Evolutionary conservation across 805 yeast species (phyloP).

Genomic region (Ogataea methylovora): DNA sequence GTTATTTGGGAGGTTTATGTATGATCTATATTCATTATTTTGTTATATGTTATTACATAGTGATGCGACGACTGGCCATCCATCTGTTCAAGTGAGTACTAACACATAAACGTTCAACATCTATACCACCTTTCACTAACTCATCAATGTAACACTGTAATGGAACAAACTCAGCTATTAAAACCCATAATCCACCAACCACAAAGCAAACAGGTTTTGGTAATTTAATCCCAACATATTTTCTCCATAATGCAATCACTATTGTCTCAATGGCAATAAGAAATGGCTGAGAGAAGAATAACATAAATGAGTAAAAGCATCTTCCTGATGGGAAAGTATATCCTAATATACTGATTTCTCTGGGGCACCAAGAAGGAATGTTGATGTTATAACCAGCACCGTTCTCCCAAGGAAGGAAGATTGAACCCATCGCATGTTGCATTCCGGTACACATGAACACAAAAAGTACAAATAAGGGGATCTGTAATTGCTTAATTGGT

Average conservation of each 20-base stretch:
- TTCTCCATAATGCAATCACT: neutral
- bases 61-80: too few species aligned
- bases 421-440: conserved; percentile 10
- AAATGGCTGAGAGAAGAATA: conserved; percentile 11
- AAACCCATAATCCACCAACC: conserved; percentile 10
- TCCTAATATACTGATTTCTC: neutral
- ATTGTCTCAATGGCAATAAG: conserved; percentile 6
- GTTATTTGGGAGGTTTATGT: too few species aligned
- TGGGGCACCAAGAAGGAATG: conserved; percentile 6
- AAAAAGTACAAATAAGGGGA: conserved; percentile 2
- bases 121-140: conserved; percentile 10
- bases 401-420: conserved; percentile 6
- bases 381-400: conserved; percentile 7
- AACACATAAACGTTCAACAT: too few species aligned
- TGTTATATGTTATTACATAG: too few species aligned
- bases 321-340: conserved; percentile 1
- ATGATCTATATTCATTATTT: too few species aligned
- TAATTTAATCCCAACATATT: neutral
- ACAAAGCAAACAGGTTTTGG: conserved; percentile 1
- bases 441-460: conserved; percentile 9
- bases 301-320: conserved; percentile 10
- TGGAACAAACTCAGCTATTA: conserved; percentile 3
- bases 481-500: neutral
- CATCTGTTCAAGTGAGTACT: too few species aligned
- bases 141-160: conserved; percentile 11